Percentiles rank a stretch among this genome's conserved stretches.
phyloP scores from a whole-genome alignment of 148 eudicot species.

The Silene latifolia region DNA sequence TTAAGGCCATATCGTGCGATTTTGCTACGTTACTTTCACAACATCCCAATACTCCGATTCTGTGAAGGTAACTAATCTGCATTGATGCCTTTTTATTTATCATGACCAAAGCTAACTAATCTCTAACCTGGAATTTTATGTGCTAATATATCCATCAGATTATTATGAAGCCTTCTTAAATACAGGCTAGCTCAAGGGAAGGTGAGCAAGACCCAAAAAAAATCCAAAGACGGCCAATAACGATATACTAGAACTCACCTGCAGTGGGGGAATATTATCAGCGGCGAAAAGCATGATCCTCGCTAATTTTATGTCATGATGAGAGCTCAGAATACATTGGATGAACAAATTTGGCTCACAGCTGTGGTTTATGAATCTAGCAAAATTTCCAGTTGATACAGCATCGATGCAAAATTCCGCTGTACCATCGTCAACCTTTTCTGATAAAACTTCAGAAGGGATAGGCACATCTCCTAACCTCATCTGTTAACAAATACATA shows the following conservation, averaged over 20 bases:
- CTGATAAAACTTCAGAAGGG: constrained; percentile 17
- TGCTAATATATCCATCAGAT: neutral
- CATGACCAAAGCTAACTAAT: neutral
- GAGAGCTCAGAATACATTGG: constrained; percentile 47
- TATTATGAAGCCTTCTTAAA: neutral
- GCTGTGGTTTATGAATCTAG: constrained; percentile 57
- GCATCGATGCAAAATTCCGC: constrained; percentile 58
- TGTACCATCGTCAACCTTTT: constrained; percentile 26
- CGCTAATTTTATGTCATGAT: constrained; percentile 48
- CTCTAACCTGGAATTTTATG: neutral
- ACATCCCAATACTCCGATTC: no score
- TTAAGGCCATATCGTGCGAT: no score
- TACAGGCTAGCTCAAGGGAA: neutral
- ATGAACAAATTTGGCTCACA: constrained; percentile 60
- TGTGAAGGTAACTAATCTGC: no score
- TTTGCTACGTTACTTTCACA: no score
- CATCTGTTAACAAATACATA: constrained; percentile 27
- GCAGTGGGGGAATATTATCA: constrained; percentile 50
- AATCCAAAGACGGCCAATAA: neutral
- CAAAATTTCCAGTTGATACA: constrained; percentile 39
- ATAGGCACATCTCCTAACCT: constrained; percentile 41
- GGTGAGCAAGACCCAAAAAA: neutral
- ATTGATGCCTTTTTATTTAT: no score
- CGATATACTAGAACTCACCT: constrained; percentile 23
- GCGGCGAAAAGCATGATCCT: constrained; percentile 52